A percentile compares a stretch with the other conserved stretches of the same genome.
These are phyloP conservation scores for Malus domestica DNA, from an alignment of 306 rosid species.

Conservation along the genomic window DNA sequence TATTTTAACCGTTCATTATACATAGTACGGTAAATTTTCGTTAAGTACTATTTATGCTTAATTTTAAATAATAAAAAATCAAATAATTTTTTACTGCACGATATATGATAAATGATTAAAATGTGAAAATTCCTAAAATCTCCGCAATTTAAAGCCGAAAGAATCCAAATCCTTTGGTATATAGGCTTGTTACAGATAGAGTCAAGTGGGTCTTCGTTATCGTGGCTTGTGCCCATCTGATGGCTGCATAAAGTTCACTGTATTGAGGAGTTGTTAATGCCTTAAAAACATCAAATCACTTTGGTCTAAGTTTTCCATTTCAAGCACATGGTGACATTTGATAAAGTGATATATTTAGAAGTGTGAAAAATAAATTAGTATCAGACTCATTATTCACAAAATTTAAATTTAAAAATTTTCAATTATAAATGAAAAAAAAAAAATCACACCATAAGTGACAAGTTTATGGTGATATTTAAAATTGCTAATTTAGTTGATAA, in stretches of 20 bases:
- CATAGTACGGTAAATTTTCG: accelerated
- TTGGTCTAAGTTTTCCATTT: background rate
- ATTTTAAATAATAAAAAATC: too few species aligned
- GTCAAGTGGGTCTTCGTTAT: background rate
- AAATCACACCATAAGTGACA: too few species aligned
- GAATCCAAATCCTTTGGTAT: too few species aligned
- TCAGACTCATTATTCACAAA: accelerated
- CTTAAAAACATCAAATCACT: background rate
- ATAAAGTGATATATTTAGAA: too few species aligned
- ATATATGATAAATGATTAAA: accelerated
- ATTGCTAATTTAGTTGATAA: too few species aligned
- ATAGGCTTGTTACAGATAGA: background rate
- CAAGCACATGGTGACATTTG: too few species aligned
- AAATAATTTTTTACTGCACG: accelerated
- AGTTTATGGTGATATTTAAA: too few species aligned
- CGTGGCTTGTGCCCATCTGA: background rate
- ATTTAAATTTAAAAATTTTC: too few species aligned
- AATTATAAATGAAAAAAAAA: too few species aligned
- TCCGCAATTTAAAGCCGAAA: accelerated
- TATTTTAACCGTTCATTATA: accelerated
- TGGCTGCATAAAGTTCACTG: background rate
- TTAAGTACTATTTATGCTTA: accelerated
- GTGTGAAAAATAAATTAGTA: too few species aligned
- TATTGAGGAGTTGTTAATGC: background rate
- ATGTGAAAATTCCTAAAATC: accelerated